A percentile compares a stretch with the other conserved stretches of the same genome.
phyloP scores from a whole-genome alignment of 2,329 filamentous ascomycete species.

The Alternaria ventricosa region DNA sequence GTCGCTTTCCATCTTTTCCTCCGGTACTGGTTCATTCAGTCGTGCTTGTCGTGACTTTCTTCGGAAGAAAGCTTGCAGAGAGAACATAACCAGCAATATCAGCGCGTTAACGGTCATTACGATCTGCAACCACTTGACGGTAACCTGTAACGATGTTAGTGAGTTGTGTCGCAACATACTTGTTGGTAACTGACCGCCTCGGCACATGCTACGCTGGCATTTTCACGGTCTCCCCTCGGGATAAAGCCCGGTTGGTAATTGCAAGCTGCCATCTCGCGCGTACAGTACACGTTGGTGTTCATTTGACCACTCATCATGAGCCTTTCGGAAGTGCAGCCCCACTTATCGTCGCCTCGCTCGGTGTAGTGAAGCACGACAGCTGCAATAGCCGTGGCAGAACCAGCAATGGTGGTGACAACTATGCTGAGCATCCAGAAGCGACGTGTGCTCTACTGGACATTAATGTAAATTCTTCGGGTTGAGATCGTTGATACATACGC shows the following conservation, averaged over 20 bases:
- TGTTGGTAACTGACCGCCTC: slow-evolving; percentile 29
- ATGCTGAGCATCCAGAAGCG: slow-evolving; percentile 36
- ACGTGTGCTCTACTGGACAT: slow-evolving; percentile 26
- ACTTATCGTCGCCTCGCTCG: slow-evolving; percentile 29
- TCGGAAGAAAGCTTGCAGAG: slow-evolving; percentile 28
- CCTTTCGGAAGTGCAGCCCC: slow-evolving; percentile 32
- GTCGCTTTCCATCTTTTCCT: not conserved
- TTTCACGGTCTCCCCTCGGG: slow-evolving; percentile 14
- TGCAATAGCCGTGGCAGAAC: slow-evolving; percentile 26
- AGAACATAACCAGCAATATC: slow-evolving; percentile 30
- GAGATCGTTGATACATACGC: slow-evolving; percentile 20
- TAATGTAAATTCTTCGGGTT: not conserved
- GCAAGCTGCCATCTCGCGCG: slow-evolving; percentile 36
- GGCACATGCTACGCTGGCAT: slow-evolving; percentile 29
- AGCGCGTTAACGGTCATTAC: slow-evolving; percentile 27
- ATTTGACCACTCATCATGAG: slow-evolving; percentile 26
- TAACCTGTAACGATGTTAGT: slow-evolving; percentile 19
- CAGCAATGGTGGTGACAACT: slow-evolving; percentile 23
- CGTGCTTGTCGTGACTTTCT: slow-evolving; percentile 25
- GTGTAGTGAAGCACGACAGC: slow-evolving; percentile 36
- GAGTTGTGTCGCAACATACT: not conserved
- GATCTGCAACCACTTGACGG: slow-evolving; percentile 40
- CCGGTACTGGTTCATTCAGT: not conserved
- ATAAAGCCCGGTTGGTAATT: slow-evolving; percentile 27
- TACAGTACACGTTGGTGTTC: slow-evolving; percentile 38